Evolutionary conservation across 805 yeast genomes (phyloP).

Genomic region (Starmerella vitae): DNA sequence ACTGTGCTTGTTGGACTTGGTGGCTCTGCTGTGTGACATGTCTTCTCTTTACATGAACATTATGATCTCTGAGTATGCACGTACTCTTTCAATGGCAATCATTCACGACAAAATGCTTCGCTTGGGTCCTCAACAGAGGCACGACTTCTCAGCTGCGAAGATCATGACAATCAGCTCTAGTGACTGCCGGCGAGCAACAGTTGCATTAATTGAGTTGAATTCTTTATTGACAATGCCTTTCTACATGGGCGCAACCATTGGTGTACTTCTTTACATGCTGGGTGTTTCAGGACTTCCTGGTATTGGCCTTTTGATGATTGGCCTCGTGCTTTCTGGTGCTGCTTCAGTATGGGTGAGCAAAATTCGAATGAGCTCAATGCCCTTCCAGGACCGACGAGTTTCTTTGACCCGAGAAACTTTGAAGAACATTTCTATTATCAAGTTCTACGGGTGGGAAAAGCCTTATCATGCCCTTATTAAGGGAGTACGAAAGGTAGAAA

Average conservation of each 20-base stretch:
- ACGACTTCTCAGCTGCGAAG: constrained; percentile 50
- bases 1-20: constrained; percentile 40
- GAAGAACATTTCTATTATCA: constrained; percentile 62
- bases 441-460: constrained; percentile 81
- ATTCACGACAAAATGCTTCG: constrained; percentile 54
- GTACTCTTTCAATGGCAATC: constrained; percentile 57
- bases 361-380: constrained; percentile 13
- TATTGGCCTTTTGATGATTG: constrained; percentile 34
- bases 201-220: constrained; percentile 22
- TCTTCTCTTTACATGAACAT: constrained; percentile 48
- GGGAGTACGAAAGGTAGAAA: constrained; percentile 6
- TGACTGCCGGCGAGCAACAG: constrained; percentile 63
- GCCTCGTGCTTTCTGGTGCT: constrained; percentile 30
- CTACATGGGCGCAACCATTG: constrained; percentile 37
- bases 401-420: constrained; percentile 62
- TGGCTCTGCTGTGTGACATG: constrained; percentile 37
- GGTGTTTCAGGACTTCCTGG: constrained; percentile 68
- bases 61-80: constrained; percentile 54
- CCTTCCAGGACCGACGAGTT: constrained; percentile 61
- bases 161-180: constrained; percentile 68
- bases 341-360: constrained; percentile 13
- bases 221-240: constrained; percentile 7
- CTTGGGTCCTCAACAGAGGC: constrained; percentile 43
- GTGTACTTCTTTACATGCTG: constrained; percentile 48
- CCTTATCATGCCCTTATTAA: constrained; percentile 48